These are phyloP conservation scores for Sugiyamaella smithiae DNA, from an alignment of 805 yeast genomes.

Conservation along the genomic window DNA sequence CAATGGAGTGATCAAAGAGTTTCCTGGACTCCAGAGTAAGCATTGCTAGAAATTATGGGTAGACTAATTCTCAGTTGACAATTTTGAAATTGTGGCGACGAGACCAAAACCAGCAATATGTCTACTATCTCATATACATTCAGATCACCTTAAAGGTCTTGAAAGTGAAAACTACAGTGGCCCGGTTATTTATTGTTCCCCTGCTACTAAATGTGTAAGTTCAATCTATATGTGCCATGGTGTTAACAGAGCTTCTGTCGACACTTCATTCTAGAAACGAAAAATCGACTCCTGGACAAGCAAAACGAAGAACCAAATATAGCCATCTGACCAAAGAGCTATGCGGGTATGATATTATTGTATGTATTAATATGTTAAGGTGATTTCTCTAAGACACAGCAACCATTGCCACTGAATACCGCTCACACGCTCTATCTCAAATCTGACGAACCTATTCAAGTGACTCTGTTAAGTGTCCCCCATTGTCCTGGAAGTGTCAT, in stretches of 20 bases:
- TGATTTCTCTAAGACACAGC: not conserved
- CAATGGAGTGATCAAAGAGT: slow-evolving; percentile 45
- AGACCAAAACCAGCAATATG: slow-evolving; percentile 29
- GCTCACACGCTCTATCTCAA: slow-evolving; percentile 25
- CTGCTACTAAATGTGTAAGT: slow-evolving; percentile 35
- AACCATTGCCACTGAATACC: slow-evolving; percentile 21
- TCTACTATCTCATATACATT: slow-evolving; percentile 52
- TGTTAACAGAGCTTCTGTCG: too few species aligned
- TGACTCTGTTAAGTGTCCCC: slow-evolving; percentile 46
- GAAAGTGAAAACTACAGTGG: slow-evolving; percentile 37
- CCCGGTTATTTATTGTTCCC: slow-evolving; percentile 47
- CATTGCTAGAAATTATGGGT: slow-evolving; percentile 5
- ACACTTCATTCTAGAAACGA: too few species aligned
- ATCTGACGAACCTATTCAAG: slow-evolving; percentile 25
- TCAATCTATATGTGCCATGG: too few species aligned
- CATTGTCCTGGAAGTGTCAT: slow-evolving; percentile 62
- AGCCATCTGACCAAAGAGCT: slow-evolving; percentile 14
- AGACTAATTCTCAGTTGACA: slow-evolving; percentile 30
- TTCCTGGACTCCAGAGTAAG: slow-evolving; percentile 46
- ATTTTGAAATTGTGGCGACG: slow-evolving; percentile 24
- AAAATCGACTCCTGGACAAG: not conserved
- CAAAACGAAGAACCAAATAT: slow-evolving; percentile 9
- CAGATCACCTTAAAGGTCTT: slow-evolving; percentile 54
- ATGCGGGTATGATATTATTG: slow-evolving; percentile 13
- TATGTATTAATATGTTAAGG: not conserved